phyloP scores from a whole-genome alignment of 306 rosid genomes.

The Cucumis sativus region Cucumber_9930_V3 NC_026659.2:27003001-27003500 shows the following conservation, averaged over 20 bases:
- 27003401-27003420: slow-evolving; percentile 60
- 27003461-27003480: slow-evolving; percentile 56
- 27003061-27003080: slow-evolving; percentile 88
- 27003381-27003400: slow-evolving; percentile 83
- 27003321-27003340: neutral
- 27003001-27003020: slow-evolving; percentile 62
- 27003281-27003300: neutral
- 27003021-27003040: slow-evolving; percentile 72
- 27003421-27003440: slow-evolving; percentile 72
- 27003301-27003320: slow-evolving; percentile 6
- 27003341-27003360: neutral
- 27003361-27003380: slow-evolving; percentile 64
- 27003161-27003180: neutral
- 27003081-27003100: slow-evolving; percentile 77
- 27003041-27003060: slow-evolving; percentile 94
- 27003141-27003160: neutral
- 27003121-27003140: neutral
- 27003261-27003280: neutral
- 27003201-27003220: slow-evolving; percentile 77
- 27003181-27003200: neutral
- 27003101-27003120: slow-evolving; percentile 48
- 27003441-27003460: slow-evolving; percentile 71
- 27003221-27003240: slow-evolving; percentile 99
- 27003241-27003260: slow-evolving; percentile 95
- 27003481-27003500: slow-evolving; percentile 3